phyloP scores from a whole-genome alignment of 495 filamentous ascomycete genomes.

The Aspergillus coremiiformis region DNA sequence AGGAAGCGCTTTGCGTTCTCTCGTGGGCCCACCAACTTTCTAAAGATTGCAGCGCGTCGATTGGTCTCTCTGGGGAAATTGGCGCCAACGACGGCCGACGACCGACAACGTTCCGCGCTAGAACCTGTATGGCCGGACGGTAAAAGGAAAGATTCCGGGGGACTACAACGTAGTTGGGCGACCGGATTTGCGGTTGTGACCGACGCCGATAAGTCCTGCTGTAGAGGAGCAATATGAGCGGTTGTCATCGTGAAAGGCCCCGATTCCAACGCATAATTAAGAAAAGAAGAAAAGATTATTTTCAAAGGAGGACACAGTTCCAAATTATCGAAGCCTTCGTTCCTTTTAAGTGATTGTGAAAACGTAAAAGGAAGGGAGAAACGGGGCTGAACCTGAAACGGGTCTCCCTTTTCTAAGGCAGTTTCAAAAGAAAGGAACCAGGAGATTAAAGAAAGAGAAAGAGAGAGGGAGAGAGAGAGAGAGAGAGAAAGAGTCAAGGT shows the following conservation, averaged over 20 bases:
- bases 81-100: constrained; percentile 8
- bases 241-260: constrained; percentile 23
- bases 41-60: constrained; percentile 30
- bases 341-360: not conserved
- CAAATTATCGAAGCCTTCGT: not conserved
- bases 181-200: constrained; percentile 14
- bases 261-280: constrained; percentile 16
- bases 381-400: not conserved
- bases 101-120: constrained; percentile 22
- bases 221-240: constrained; percentile 28
- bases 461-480: not conserved
- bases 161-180: constrained; percentile 16
- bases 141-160: constrained; percentile 14
- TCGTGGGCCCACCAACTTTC: constrained; percentile 42
- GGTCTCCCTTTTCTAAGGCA: not conserved
- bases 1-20: constrained; percentile 46
- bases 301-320: not conserved
- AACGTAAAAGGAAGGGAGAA: not conserved
- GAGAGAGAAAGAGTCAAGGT: not conserved
- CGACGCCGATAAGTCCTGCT: constrained; percentile 24
- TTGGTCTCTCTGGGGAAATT: constrained; percentile 20
- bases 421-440: not conserved
- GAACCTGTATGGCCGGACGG: constrained; percentile 19
- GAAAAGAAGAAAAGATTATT: not conserved
- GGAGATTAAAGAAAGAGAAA: not conserved